Evolutionary conservation across 2,329 filamentous ascomycete genomes (phyloP).

Genomic region (Sclerotinia borealis): DNA sequence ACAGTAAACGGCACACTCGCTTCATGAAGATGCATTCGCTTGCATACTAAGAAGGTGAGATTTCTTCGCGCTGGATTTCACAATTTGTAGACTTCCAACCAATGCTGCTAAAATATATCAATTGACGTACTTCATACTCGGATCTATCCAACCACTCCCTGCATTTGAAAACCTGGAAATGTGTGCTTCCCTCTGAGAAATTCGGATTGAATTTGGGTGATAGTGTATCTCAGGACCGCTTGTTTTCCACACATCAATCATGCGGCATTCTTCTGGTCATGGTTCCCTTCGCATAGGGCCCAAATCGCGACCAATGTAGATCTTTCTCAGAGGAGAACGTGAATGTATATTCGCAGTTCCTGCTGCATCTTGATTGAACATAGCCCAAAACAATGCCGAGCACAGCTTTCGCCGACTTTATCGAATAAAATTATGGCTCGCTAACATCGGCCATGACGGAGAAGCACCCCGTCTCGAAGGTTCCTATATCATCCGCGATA

Average conservation of each 20-base stretch:
- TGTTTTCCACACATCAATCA: neutral
- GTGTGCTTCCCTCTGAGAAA: neutral
- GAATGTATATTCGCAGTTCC: neutral
- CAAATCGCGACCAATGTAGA: neutral
- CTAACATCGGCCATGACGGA: neutral
- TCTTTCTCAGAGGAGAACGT: too few relatives aligned
- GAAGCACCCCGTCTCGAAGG: neutral
- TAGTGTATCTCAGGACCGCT: neutral
- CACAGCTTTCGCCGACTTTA: neutral
- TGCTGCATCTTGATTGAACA: neutral
- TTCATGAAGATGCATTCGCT: neutral
- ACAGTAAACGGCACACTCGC: neutral
- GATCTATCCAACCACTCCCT: neutral
- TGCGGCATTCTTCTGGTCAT: neutral
- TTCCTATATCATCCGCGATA: neutral
- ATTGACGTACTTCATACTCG: neutral
- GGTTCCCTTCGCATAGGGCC: too few relatives aligned
- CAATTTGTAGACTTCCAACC: neutral
- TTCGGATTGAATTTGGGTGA: neutral
- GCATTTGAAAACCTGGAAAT: neutral
- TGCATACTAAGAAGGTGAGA: neutral
- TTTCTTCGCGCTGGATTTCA: neutral
- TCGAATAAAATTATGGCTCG: neutral
- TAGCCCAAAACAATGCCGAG: neutral
- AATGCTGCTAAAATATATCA: neutral